Evolutionary conservation across 108 stramenopile genomes (phyloP).

Genomic region (Seminavis robusta): DNA sequence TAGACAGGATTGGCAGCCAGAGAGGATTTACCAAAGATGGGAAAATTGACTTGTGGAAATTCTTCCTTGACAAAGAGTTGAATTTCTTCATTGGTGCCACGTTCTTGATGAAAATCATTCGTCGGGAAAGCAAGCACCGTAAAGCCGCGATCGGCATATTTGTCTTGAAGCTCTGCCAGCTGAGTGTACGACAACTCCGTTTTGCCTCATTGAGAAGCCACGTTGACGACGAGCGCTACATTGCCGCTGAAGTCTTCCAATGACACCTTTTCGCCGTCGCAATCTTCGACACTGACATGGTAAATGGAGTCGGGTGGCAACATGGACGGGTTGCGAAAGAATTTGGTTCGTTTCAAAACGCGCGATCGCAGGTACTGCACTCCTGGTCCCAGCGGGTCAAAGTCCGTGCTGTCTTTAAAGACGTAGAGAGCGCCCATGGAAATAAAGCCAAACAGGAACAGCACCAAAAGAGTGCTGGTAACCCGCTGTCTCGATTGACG

Average conservation of each 20-base stretch:
- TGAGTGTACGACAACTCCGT: conserved; percentile 67
- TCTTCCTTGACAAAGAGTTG: conserved; percentile 43
- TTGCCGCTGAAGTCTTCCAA: conserved; percentile 53
- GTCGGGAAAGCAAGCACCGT: conserved; percentile 73
- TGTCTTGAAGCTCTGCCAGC: conserved; percentile 52
- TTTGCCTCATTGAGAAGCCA: conserved; percentile 79
- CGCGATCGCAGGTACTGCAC: neutral
- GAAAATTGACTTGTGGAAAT: conserved; percentile 61
- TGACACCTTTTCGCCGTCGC: conserved; percentile 38
- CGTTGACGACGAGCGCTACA: conserved; percentile 71
- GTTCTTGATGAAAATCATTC: conserved; percentile 79
- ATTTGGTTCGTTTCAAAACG: neutral
- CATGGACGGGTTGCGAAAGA: conserved; percentile 5
- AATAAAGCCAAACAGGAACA: conserved; percentile 12
- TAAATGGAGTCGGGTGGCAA: conserved; percentile 73
- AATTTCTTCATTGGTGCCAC: conserved; percentile 62
- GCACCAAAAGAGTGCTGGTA: neutral
- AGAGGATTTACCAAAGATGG: conserved; percentile 48
- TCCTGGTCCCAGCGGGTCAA: neutral
- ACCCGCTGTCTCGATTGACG: conserved; percentile 14
- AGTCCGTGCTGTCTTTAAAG: neutral
- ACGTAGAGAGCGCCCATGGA: neutral
- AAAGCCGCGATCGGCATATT: conserved; percentile 44
- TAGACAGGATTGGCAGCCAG: conserved; percentile 59
- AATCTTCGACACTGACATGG: conserved; percentile 37